Base-by-base conservation (phyloP, 371 early-diverging fungal genomes). In the Mortierella sp. region DNA sequence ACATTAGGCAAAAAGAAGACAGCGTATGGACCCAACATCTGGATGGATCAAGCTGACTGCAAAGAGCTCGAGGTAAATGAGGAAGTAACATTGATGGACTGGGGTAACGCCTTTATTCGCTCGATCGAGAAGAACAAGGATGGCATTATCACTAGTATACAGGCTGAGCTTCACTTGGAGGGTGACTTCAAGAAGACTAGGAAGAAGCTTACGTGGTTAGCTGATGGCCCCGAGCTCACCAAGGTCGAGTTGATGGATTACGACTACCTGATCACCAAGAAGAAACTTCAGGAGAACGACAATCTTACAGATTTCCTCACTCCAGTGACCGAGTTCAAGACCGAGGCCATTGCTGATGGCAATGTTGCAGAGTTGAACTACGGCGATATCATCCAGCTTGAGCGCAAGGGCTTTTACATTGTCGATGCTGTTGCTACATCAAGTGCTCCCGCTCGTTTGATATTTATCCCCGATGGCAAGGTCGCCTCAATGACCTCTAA, bases 151-250 rank as follows among this genome's bases (percentile, higher is more conserved):
- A 87, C 84, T 0, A 62, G 67, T 40, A 78, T 94, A 28, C 86
- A 87, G 32, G 81, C 92, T 66, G 89, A 90, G 63, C 88, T 99
- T 63, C 93, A 99, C 80, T 90, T 97, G 74, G 95, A 92, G 47
- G 99, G 99, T 73, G 99, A 99, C 84, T 97, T 97, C 83, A 99
- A 99, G 86, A 94, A 95, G 86, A 99, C 99, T 68, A 97, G 98
- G 90, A 97, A 98, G 92, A 99, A 99, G 94, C 86, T 99, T 65
- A 98, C 99, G 2, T 99, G 99, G 99, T 90, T 99, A 68, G 88
- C 93, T 20, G 87, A 88, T 62, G 87, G 88, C 43, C 84, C 88
- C 30, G 86, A 90, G 75, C 84, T 92, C 16, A 86, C 88, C 62
- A 83, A 92, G 70, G 89, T 94, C 51, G 81, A 91, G 70, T 86